Base-by-base conservation (phyloP, 2,329 filamentous ascomycete genomes). In the Cladorrhinum sp. region DNA sequence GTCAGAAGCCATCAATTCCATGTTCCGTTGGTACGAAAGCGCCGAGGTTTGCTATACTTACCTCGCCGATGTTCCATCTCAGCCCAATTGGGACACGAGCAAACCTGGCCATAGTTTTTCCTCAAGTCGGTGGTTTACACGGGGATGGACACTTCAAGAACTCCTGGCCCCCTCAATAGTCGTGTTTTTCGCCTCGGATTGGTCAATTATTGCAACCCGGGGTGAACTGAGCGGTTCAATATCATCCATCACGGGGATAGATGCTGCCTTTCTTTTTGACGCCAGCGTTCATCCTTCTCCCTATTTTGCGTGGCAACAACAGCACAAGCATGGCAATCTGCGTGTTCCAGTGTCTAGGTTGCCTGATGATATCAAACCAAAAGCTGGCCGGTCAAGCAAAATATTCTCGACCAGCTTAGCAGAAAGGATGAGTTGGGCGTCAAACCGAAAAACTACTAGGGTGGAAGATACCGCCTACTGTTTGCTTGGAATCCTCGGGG, bases 1-100 rank as follows among this genome's bases (percentile, higher is more conserved):
- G 10, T 27, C 38, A 23, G 53, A 56, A 24, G 53, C 53, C 10
- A 56, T 56, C 38, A 56, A 56, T 6, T 56, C 53, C 53, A 49
- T 56, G 53, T 56, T 48, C 9, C 23, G 41, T 9, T 56, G 53
- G 53, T 56, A 56, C 25, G 36, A 49, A 49, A 9, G 12, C 6
- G 22, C 38, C 8, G 25, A 25, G 18, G 38, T 56, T 6, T 56
- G 53, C 38, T 56, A 56, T 23, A 24, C 41, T 18, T 56, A 48
- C 8, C 53, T 56, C 5, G 23, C 53, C 23, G 53, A 56, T 24
- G 6, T 56, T 6, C 22, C 36, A 4, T 24, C 38, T 16, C 32
- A 23, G 8, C 8, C 23, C 18, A 22, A 18, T 13, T 13, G 25
- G 23, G n/a, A 41, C 16, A n/a, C 24, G 1, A 13, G 13, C 1